Evolutionary conservation across 345 rosid genomes (phyloP).

Genomic region (Camelina hispida): DNA sequence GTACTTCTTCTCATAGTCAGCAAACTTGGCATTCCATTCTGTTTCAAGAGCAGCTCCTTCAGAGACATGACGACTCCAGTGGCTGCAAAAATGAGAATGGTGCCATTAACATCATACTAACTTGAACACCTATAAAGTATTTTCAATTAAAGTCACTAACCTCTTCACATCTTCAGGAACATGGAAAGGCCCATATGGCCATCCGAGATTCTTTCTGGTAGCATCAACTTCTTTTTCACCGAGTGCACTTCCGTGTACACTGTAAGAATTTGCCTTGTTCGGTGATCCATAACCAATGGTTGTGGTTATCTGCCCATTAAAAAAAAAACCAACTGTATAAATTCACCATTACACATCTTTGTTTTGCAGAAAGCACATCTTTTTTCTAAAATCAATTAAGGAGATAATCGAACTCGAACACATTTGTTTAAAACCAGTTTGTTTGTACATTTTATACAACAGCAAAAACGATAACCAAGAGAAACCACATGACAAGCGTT

Average conservation of each 20-base stretch:
- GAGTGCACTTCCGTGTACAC: slow-evolving; percentile 87
- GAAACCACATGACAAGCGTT: background rate
- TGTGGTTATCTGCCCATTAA: slow-evolving; percentile 63
- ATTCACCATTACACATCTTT: background rate
- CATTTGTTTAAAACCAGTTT: background rate
- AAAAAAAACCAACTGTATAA: background rate
- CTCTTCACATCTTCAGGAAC: slow-evolving; percentile 87
- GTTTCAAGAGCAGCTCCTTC: slow-evolving; percentile 71
- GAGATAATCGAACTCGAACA: background rate
- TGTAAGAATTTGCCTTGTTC: slow-evolving; percentile 82
- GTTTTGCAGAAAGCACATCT: background rate
- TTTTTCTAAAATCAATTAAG: background rate
- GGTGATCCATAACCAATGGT: slow-evolving; percentile 94
- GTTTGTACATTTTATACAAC: background rate
- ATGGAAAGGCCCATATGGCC: slow-evolving; percentile 86
- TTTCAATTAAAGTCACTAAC: slow-evolving; percentile 40
- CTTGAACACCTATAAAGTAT: background rate
- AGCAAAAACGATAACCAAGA: slow-evolving; percentile 40
- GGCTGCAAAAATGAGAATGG: slow-evolving; percentile 49
- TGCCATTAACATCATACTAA: slow-evolving; percentile 10
- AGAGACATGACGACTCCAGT: slow-evolving; percentile 81
- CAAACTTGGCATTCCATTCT: slow-evolving; percentile 86
- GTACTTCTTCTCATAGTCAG: slow-evolving; percentile 82
- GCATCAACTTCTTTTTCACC: slow-evolving; percentile 98
- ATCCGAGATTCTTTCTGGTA: slow-evolving; percentile 87